These are phyloP conservation scores for Astrothelium macrocarpum DNA, from an alignment of 495 filamentous ascomycete genomes.

Conservation along the genomic window DNA sequence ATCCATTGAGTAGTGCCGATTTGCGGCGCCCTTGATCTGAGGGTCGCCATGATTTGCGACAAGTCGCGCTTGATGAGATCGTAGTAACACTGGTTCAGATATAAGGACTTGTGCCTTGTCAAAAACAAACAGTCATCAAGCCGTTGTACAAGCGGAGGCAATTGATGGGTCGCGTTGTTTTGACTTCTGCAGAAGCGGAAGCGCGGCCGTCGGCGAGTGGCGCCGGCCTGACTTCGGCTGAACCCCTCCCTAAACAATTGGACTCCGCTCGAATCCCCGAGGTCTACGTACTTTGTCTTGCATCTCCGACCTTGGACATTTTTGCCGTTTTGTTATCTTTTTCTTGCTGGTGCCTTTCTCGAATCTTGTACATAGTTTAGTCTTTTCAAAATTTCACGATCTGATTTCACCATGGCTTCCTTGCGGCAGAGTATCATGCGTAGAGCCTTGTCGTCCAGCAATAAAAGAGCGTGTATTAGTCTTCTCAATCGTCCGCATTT, in stretches of 20 bases:
- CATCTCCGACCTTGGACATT: neutral
- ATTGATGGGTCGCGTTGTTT: neutral
- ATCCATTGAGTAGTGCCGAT: constrained; percentile 64
- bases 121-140: neutral
- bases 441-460: neutral
- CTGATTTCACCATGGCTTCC: neutral
- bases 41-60: constrained; percentile 22
- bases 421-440: neutral
- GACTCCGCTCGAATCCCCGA: neutral
- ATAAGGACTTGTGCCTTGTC: too few species aligned
- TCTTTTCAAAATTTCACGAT: neutral
- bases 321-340: neutral
- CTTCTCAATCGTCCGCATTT: neutral
- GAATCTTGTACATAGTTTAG: neutral
- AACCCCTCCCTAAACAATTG: neutral
- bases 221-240: neutral
- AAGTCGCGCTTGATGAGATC: neutral
- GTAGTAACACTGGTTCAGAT: neutral
- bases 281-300: neutral
- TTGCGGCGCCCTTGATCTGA: constrained; percentile 32
- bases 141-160: neutral
- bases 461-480: neutral
- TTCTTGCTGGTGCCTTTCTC: neutral
- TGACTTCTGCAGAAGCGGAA: constrained; percentile 5
- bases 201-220: neutral